Evolutionary conservation across 495 filamentous ascomycete genomes (phyloP).

Genomic region (Xylaria palmicola): DNA sequence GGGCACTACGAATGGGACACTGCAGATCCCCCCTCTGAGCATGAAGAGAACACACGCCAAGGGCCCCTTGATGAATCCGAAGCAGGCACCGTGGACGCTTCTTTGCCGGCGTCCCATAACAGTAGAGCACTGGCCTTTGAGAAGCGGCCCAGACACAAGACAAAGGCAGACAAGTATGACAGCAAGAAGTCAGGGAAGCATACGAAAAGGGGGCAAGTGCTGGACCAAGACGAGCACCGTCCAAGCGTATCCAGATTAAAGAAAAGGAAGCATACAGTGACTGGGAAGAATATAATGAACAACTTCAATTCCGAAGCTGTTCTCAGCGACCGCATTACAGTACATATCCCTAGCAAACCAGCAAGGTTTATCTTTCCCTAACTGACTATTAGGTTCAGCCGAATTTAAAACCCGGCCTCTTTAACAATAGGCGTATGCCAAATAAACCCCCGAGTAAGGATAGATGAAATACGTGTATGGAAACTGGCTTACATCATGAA

Average conservation of each 20-base stretch:
- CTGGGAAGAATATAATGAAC: conserved; percentile 55
- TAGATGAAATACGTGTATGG: neutral
- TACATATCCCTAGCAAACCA: conserved; percentile 34
- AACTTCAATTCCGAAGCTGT: conserved; percentile 66
- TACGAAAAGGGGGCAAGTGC: conserved; percentile 36
- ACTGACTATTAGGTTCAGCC: conserved; percentile 54
- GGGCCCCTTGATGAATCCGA: conserved; percentile 7
- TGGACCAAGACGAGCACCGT: conserved; percentile 22
- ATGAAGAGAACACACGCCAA: neutral
- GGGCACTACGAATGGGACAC: neutral
- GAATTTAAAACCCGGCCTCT: conserved; percentile 58
- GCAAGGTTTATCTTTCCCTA: conserved; percentile 12
- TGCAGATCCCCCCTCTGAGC: conserved; percentile 7
- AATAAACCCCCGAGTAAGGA: conserved; percentile 49
- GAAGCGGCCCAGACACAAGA: conserved; percentile 60
- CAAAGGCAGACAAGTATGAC: conserved; percentile 57
- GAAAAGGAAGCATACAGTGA: conserved; percentile 29
- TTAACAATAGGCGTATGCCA: conserved; percentile 68
- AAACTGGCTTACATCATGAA: conserved; percentile 9
- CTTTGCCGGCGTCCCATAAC: conserved; percentile 15
- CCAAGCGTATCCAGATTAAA: conserved; percentile 36
- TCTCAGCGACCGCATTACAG: conserved; percentile 60
- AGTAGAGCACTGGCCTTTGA: conserved; percentile 42
- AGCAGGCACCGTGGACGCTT: conserved; percentile 14
- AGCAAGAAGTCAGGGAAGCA: conserved; percentile 39